These are phyloP conservation scores for Coccomyxa sp. DNA, from an alignment of 139 green algal genomes.

Conservation along the genomic window DNA sequence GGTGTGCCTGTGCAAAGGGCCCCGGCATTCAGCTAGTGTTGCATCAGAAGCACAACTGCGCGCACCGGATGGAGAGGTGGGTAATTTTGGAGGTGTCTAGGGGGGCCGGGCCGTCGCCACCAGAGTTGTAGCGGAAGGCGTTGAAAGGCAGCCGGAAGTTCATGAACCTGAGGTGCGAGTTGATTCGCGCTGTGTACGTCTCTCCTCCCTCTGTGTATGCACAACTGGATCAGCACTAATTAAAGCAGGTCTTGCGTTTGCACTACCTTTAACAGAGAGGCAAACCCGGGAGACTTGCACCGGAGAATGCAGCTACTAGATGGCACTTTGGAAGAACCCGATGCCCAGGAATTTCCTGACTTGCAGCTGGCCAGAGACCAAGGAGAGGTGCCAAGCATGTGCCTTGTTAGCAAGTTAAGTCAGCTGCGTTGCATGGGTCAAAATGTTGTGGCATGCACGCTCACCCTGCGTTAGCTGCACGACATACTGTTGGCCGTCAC, in stretches of 20 bases:
- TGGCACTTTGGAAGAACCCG: too few relatives aligned
- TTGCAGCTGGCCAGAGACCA: too few relatives aligned
- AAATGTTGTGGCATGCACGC: not conserved
- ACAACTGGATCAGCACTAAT: not conserved
- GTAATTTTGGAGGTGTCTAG: conserved; percentile 24
- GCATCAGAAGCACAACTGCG: conserved; percentile 6
- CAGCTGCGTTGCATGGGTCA: too few relatives aligned
- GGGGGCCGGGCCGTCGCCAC: not conserved
- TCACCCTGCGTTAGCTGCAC: conserved; percentile 54
- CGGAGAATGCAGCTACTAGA: too few relatives aligned
- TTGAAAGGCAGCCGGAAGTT: conserved; percentile 80
- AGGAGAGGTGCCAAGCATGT: too few relatives aligned
- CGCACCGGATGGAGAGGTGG: conserved; percentile 49
- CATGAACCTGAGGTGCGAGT: conserved; percentile 49
- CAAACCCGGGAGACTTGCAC: too few relatives aligned
- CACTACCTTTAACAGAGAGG: too few relatives aligned
- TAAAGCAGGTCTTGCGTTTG: too few relatives aligned
- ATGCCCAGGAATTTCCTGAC: too few relatives aligned
- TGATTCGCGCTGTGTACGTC: conserved; percentile 64
- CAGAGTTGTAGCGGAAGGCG: conserved; percentile 56
- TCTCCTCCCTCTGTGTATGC: conserved; percentile 21
- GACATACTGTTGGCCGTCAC: conserved; percentile 83
- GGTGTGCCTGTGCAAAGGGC: too few relatives aligned
- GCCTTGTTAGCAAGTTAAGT: too few relatives aligned
- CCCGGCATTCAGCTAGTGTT: not conserved